Evolutionary conservation across 331 rosid genomes (phyloP), one percentile per base, ranked within the genome.

Genomic region (Malus hybrid): DNA sequence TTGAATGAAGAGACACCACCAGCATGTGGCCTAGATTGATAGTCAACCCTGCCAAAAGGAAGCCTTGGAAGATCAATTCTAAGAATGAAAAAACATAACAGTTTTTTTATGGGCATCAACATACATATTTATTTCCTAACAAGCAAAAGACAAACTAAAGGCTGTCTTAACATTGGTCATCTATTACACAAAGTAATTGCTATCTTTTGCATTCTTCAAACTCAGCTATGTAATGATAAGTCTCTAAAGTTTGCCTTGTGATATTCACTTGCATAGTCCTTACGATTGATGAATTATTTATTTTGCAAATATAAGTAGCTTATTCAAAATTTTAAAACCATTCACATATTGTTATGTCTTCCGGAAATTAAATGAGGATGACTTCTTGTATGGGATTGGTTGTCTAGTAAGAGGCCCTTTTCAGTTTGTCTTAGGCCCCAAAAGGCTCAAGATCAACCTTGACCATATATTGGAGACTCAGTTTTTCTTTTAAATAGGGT

Each of bases 1-100:
- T 85, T 84, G 78, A 95, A 95, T 72, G 99, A 92, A 76, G 99
- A 88, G 73, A 70, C 86, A 33, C 97, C 97, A 24, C 87, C 73
- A 65, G 68, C 65, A 69, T 88, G 86, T 69, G 90, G 76, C 77
- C 79, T 90, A 71, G 81, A 86, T 83, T 94, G 99, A 88, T 90
- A 95, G 3, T 95, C 97, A 83, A 95, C 97, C 86, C 99, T 95
- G 91, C 73, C 81, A 83, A 80, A 76, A 79, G 63, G 70, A 74
- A 82, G 69, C 68, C 65, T 72, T 61, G 70, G 80, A 54, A 69
- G 52, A 67, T 80, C 71, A 69, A 65, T 9, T 29, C 7, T 65
- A 50, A 24, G 22, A 42, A 72, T 16, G 19, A 59, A 11, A 4
- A 24, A 36, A 22, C 1, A 7, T 20, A 36, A 36, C 7, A 22